Base-by-base conservation (phyloP, 2,329 filamentous ascomycete genomes). In the Cordyceps javanica region DNA sequence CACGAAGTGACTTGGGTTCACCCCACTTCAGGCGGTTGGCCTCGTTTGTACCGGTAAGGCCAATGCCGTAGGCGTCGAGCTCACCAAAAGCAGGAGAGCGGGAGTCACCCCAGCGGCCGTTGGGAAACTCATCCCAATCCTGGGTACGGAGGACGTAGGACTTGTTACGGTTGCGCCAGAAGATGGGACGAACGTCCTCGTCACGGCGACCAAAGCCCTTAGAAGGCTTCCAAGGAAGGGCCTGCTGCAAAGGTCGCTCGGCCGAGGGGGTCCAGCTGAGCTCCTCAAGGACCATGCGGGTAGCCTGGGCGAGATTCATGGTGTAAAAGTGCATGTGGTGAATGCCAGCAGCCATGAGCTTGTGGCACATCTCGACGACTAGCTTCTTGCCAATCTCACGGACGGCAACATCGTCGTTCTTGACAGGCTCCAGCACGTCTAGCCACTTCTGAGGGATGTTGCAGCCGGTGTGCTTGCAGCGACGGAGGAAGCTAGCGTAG, bases 121-220 rank as follows among this genome's bases (percentile, higher is more conserved):
- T 99, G 57, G 94, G 94, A 67, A 97, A 99, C 72, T 99, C 94
- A 67, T 99, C 94, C 94, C 94, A 99, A 65, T 97, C 93, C 70
- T 97, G 92, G 0, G 94, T 99, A 57, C 94, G 90, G 57, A 91
- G 86, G 57, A 99, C 87, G 67, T 99, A 99, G 4, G 92, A 96
- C 69, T 94, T 91, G 74, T 96, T 94, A 59, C 94, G 86, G 75
- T 97, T 97, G 66, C 93, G 87, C 94, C 94, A 99, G 81, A 99
- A 99, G 64, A 99, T 96, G 34, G 94, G 94, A 55, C 94, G 90
- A 44, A 99, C 94, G 68, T 97, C 96, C 75, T 99, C 94, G 49
- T 90, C 90, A 66, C 93, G 84, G 49, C 94, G 86, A 55, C 91
- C 90, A 62, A 96, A 83, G 45, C 87, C 92, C 60, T 97, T 88